These are phyloP conservation scores for Ophiostoma pallidulum DNA, from an alignment of 2,329 filamentous ascomycete genomes.

Conservation along the genomic window DNA sequence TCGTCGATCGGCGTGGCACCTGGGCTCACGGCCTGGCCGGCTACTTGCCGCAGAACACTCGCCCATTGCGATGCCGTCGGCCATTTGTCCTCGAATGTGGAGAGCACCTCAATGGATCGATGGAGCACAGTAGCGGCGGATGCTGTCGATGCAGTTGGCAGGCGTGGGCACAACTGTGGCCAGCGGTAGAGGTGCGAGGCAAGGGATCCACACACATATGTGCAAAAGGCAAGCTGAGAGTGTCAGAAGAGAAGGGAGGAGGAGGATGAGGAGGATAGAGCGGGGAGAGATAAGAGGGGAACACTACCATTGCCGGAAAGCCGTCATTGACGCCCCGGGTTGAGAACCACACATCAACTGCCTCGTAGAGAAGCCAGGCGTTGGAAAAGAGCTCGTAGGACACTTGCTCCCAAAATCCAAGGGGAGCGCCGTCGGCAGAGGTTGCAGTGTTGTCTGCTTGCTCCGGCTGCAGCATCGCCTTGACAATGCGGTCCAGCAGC, in stretches of 20 bases:
- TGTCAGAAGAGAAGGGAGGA: too few species aligned
- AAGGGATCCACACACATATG: background rate
- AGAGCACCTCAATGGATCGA: slow-evolving; percentile 4
- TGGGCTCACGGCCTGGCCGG: background rate
- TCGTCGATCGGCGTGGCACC: slow-evolving; percentile 4
- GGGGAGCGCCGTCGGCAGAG: background rate
- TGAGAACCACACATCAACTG: slow-evolving; percentile 1
- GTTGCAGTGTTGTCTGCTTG: background rate
- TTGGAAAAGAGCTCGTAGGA: background rate
- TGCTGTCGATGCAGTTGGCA: background rate
- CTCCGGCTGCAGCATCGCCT: background rate
- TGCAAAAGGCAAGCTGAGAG: slow-evolving; percentile 1
- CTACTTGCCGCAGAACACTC: slow-evolving; percentile 5
- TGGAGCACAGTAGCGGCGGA: background rate
- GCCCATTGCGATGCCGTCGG: slow-evolving; percentile 5
- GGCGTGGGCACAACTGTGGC: slow-evolving; percentile 1
- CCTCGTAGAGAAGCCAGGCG: slow-evolving; percentile 2
- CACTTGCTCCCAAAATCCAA: slow-evolving; percentile 1
- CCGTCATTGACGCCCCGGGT: background rate
- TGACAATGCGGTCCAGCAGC: slow-evolving; percentile 24
- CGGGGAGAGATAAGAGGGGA: too few species aligned
- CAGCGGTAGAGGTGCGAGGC: slow-evolving; percentile 1
- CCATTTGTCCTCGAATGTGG: slow-evolving; percentile 8
- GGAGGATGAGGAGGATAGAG: too few species aligned
- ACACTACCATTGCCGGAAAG: background rate